Conservation (phyloP, 2,329 filamentous ascomycete genomes). For the Pestalotiopsis sp. region DNA sequence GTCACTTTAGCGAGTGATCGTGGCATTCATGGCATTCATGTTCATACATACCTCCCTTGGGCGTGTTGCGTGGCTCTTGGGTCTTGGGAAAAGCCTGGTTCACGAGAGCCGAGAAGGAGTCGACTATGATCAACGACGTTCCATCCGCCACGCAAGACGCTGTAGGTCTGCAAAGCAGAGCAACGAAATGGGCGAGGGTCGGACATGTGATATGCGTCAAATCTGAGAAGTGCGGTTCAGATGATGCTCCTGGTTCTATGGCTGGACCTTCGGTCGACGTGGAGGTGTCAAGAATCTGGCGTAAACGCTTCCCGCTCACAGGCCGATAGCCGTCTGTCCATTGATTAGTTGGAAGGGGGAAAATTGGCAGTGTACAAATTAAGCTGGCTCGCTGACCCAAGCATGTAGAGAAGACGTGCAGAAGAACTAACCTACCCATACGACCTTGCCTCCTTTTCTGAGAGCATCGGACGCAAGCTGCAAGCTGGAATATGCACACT, state of each 20-base stretch:
- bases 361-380: background rate
- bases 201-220: constrained; percentile 51
- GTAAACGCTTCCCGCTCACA: constrained; percentile 40
- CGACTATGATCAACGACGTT: constrained; percentile 74
- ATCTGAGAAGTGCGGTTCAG: constrained; percentile 14
- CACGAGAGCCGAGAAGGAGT: constrained; percentile 76
- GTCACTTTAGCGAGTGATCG: constrained; percentile 11
- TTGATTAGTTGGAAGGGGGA: constrained; percentile 15
- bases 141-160: constrained; percentile 61
- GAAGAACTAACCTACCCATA: constrained; percentile 77
- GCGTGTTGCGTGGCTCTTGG: constrained; percentile 39
- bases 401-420: background rate
- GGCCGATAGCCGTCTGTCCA: constrained; percentile 48
- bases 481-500: constrained; percentile 53
- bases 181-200: constrained; percentile 73
- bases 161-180: constrained; percentile 72
- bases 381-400: background rate
- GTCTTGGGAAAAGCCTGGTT: constrained; percentile 75
- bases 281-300: constrained; percentile 25
- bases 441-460: constrained; percentile 61
- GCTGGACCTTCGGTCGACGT: constrained; percentile 11
- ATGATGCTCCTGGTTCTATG: constrained; percentile 10
- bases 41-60: constrained; percentile 45
- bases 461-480: constrained; percentile 71
- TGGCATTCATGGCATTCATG: constrained; percentile 3